A percentile compares a stretch with the other conserved stretches of the same genome.
Evolutionary conservation across 345 rosid species (phyloP).

Genomic region (Mangifera indica): DNA sequence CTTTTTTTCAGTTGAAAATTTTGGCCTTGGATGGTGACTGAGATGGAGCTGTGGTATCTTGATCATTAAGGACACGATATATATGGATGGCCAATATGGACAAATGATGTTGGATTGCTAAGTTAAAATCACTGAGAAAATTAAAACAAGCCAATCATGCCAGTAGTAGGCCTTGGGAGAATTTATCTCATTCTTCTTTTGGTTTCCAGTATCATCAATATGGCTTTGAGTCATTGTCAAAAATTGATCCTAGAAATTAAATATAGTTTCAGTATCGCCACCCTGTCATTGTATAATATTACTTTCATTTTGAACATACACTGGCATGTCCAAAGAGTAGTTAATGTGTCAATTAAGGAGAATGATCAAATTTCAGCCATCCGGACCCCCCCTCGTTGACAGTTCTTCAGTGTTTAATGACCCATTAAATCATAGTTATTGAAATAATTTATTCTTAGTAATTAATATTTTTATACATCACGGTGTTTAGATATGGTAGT

Average conservation of each 20-base stretch:
- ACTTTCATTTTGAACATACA: not conserved
- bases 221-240: not conserved
- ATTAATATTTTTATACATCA: too few species aligned
- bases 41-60: not conserved
- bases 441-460: too few species aligned
- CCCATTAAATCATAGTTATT: not conserved
- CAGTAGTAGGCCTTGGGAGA: not conserved
- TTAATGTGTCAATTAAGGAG: slow-evolving; percentile 13
- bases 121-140: not conserved
- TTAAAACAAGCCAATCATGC: not conserved
- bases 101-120: not conserved
- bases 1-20: too few species aligned
- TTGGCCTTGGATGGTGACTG: slow-evolving; percentile 1
- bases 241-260: not conserved
- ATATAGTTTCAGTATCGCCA: not conserved
- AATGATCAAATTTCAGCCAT: not conserved
- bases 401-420: not conserved
- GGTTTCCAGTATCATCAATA: not conserved
- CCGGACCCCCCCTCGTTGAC: slow-evolving; percentile 3
- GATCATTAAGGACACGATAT: not conserved
- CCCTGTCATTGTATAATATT: not conserved
- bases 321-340: too few species aligned
- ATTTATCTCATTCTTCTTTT: not conserved
- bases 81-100: not conserved
- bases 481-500: too few species aligned